Conservation (phyloP, 1,139 yeast species). For the Nakaseomyces bracarensis region DNA sequence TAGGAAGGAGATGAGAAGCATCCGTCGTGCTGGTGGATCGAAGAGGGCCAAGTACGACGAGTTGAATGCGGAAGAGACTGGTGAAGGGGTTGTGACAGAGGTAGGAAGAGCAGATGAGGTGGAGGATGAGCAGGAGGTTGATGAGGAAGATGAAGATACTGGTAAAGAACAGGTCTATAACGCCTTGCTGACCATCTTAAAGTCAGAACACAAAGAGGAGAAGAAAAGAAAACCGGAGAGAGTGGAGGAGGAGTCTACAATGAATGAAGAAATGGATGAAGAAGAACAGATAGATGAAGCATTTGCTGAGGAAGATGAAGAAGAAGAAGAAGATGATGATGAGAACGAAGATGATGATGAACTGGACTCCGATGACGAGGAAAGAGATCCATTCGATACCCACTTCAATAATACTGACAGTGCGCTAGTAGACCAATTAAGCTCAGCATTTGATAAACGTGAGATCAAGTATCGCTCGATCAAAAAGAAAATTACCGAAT, state of each 20-base stretch:
- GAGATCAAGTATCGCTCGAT: conserved; percentile 18
- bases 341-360: conserved; percentile 34
- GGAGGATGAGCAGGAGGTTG: conserved; percentile 8
- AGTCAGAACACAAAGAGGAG: conserved; percentile 41
- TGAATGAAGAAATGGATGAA: conserved; percentile 31
- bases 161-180: conserved; percentile 50
- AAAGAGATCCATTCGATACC: conserved; percentile 57
- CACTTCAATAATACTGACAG: conserved; percentile 61
- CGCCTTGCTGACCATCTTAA: conserved; percentile 65
- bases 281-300: conserved; percentile 30
- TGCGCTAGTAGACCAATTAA: conserved; percentile 33
- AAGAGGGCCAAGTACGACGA: conserved; percentile 23
- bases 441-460: conserved; percentile 19
- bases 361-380: conserved; percentile 41
- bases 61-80: conserved; percentile 10
- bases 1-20: conserved; percentile 48
- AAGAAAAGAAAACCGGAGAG: conserved; percentile 34
- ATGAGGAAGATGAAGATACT: conserved; percentile 17
- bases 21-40: conserved; percentile 38
- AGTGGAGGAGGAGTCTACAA: conserved; percentile 27
- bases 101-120: conserved; percentile 15
- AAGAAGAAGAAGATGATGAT: conserved; percentile 31
- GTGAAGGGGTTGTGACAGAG: conserved; percentile 14
- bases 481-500: conserved; percentile 15
- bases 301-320: conserved; percentile 21